These are phyloP conservation scores for Thalassiosira hispida DNA, from an alignment of 352 stramenopile species.

Conservation along the genomic window DNA sequence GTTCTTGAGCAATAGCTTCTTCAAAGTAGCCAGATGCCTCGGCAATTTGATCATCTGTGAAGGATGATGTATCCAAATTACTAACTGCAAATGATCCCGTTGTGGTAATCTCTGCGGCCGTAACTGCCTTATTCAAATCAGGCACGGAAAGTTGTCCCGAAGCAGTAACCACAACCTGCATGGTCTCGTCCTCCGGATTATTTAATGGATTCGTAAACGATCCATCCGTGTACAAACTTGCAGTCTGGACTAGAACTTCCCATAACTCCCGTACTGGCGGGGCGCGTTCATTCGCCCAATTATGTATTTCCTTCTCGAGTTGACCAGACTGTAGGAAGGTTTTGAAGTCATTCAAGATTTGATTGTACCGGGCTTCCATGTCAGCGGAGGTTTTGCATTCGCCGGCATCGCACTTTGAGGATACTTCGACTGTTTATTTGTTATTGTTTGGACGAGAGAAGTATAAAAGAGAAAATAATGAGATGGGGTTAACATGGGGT, in stretches of 20 bases:
- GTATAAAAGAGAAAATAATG: too few relatives aligned
- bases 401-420: not conserved
- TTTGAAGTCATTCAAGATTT: slow-evolving; percentile 13
- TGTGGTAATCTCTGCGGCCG: not conserved
- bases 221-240: slow-evolving; percentile 2
- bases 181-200: not conserved
- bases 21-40: slow-evolving; percentile 4
- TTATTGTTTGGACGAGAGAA: not conserved
- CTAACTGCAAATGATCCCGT: not conserved
- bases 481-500: too few relatives aligned
- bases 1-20: not conserved
- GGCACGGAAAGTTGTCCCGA: slow-evolving; percentile 2
- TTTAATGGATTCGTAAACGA: slow-evolving; percentile 10
- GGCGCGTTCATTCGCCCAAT: slow-evolving; percentile 6
- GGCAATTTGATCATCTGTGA: not conserved
- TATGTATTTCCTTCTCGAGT: slow-evolving; percentile 5
- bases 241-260: not conserved
- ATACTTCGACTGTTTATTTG: not conserved
- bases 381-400: not conserved
- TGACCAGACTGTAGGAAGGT: not conserved
- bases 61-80: not conserved
- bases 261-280: slow-evolving; percentile 18
- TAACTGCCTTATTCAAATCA: not conserved
- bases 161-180: slow-evolving; percentile 1
- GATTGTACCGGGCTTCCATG: slow-evolving; percentile 1